A percentile compares a stretch with the other conserved stretches of the same genome.
phyloP scores from a whole-genome alignment of 2,329 filamentous ascomycete species.

The Diplodia mutila region DNA sequence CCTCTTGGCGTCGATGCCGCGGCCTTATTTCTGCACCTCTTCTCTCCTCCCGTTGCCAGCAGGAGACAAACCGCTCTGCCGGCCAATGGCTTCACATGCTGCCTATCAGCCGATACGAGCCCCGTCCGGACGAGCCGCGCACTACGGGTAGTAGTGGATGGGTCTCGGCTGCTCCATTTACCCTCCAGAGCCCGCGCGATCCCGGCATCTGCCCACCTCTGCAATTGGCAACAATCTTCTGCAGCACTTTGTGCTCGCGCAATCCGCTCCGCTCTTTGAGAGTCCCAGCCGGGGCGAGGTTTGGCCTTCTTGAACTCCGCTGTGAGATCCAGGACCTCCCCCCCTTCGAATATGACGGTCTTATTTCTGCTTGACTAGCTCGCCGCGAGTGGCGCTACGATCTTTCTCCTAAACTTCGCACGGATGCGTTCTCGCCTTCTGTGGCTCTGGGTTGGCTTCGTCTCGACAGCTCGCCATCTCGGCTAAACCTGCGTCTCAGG shows the following conservation, averaged over 20 bases:
- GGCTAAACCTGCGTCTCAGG: slow-evolving; percentile 15
- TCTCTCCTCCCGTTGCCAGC: neutral
- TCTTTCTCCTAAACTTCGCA: neutral
- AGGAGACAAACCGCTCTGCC: slow-evolving; percentile 2
- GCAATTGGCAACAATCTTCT: neutral
- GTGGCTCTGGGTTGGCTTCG: neutral
- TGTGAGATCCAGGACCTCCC: neutral
- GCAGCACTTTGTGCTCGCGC: slow-evolving; percentile 4
- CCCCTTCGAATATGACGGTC: neutral
- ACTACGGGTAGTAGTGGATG: slow-evolving; percentile 7
- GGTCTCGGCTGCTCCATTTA: neutral
- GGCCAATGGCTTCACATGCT: slow-evolving; percentile 2
- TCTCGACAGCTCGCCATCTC: neutral
- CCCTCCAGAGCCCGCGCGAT: neutral
- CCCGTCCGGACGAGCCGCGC: slow-evolving; percentile 12
- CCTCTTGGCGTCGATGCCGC: slow-evolving; percentile 9
- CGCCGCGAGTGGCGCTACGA: neutral
- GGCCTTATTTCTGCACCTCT: slow-evolving; percentile 1
- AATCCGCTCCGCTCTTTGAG: neutral
- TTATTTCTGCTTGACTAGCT: neutral
- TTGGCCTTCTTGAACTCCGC: neutral
- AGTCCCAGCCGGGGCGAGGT: neutral
- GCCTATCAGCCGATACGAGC: slow-evolving; percentile 19
- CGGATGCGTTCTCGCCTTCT: neutral
- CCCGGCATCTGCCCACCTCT: neutral